Evolutionary conservation across 306 rosid species (phyloP).

Genomic region (Coriaria nepalensis): DNA sequence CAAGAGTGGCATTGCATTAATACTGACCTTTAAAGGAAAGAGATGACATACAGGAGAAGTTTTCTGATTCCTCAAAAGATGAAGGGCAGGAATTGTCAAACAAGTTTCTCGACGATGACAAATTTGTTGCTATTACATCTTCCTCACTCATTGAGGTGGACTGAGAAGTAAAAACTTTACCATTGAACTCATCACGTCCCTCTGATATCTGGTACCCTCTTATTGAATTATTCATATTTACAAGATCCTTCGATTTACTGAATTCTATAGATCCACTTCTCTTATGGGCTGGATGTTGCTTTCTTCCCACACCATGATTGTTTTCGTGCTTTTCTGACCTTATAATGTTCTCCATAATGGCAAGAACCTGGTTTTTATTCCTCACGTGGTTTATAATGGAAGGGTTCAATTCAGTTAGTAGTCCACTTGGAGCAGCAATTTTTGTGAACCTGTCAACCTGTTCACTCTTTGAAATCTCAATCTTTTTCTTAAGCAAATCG

Average conservation of each 20-base stretch:
- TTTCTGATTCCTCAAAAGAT: constrained; percentile 54
- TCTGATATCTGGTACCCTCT: constrained; percentile 26
- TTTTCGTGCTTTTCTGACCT: constrained; percentile 57
- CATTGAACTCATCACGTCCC: constrained; percentile 20
- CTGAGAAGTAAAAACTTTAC: constrained; percentile 24
- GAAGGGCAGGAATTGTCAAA: constrained; percentile 35
- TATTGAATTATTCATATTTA: constrained; percentile 24
- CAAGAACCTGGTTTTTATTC: constrained; percentile 83
- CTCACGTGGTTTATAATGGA: constrained; percentile 97
- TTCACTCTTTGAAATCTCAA: constrained; percentile 80
- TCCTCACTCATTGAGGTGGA: constrained; percentile 29
- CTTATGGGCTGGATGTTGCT: constrained; percentile 26
- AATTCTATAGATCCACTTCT: constrained; percentile 23
- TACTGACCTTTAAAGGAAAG: constrained; percentile 69
- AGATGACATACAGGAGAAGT: constrained; percentile 32
- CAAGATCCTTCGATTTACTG: constrained; percentile 26
- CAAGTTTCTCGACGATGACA: constrained; percentile 43
- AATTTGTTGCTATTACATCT: constrained; percentile 36
- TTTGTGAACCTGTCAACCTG: constrained; percentile 68
- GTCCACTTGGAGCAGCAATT: constrained; percentile 98
- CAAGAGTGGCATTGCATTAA: neutral
- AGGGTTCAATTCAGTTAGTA: constrained; percentile 83
- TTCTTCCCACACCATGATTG: constrained; percentile 23
- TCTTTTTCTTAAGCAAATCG: constrained; percentile 50
- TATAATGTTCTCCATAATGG: constrained; percentile 82